Evolutionary conservation across 2,329 filamentous ascomycete genomes (phyloP), one percentile per base, ranked within the genome.

Genomic region (Aspergillus persii): DNA sequence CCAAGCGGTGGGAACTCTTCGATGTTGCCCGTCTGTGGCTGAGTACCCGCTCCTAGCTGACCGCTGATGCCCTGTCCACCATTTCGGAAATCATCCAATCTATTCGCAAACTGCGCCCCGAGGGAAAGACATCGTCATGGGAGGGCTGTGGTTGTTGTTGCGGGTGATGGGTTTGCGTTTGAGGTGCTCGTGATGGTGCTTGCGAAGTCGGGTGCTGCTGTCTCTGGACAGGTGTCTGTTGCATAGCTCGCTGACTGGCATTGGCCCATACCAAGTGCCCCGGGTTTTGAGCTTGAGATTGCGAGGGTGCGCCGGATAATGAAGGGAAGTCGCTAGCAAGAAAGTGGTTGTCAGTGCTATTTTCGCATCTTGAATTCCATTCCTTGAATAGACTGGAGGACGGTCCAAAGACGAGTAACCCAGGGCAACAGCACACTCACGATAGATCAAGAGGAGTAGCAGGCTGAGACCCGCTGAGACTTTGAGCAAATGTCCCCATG

Each of bases 1-100:
- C 83, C 81, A 52, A 87, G 72, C n/a, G 85, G 83, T 59, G 84
- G 84, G 59, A 86, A 87, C 56, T 86, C 84, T 15, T 86, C 84
- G 51, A 84, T 83, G 65, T 81, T 84, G 63, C 81, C 80, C 29
- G 83, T 79, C 63, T 84, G 82, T 47, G 82, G 81, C 61, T 85
- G 83, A 44, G 73, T 74, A 46, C 76, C 75, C 26, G 77, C 77
- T 54, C 80, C 77, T 53, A 84, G 71, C 67, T 83, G 82, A 53
- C 81, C 80, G 56, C 81, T 80, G 41, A 83, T 81, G 51, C 77
- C 77, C 68, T 84, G 82, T 36, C 80, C 81, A 44, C 84, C 84
- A 65, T 83, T 85, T 41, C 84, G 79, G 65, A 84, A 85, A 61
- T 85, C 83, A 67, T 82, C 83, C 59, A 79, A 77, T 50, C 78